These are phyloP conservation scores for Eimeria mitis DNA, from an alignment of 169 alveolate species.

Conservation along the genomic window DNA sequence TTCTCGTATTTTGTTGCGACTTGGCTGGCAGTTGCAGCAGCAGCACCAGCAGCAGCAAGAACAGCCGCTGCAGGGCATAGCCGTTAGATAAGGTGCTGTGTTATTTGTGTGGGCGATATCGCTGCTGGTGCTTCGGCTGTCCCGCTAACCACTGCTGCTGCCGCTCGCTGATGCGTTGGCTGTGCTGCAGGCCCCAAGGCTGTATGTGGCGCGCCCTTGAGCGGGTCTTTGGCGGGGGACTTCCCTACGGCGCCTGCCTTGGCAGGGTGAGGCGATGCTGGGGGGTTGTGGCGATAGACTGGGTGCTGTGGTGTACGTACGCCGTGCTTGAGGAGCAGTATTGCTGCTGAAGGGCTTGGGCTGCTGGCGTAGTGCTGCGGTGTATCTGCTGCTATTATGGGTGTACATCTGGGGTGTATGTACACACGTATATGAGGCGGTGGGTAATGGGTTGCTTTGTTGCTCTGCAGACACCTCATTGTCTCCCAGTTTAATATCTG, in stretches of 20 bases:
- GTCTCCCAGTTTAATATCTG: constrained; percentile 82
- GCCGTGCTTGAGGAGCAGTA: too few species aligned
- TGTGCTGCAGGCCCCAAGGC: constrained; percentile 43
- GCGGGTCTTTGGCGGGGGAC: not conserved
- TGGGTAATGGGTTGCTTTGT: not conserved
- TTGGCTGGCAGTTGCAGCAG: too few species aligned
- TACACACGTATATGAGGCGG: too few species aligned
- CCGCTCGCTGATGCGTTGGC: not conserved
- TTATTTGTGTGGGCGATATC: not conserved
- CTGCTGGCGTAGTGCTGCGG: not conserved
- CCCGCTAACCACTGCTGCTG: not conserved
- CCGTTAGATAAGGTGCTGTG: too few species aligned
- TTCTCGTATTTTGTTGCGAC: too few species aligned
- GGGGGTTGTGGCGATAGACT: too few species aligned
- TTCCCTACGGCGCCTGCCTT: constrained; percentile 10
- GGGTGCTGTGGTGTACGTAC: not conserved
- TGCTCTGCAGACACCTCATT: constrained; percentile 42
- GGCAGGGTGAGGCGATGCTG: constrained; percentile 3
- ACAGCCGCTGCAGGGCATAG: too few species aligned
- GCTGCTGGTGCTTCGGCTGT: not conserved
- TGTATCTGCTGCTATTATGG: not conserved
- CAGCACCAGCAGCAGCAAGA: too few species aligned
- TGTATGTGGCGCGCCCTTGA: constrained; percentile 43
- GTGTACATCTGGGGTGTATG: too few species aligned
- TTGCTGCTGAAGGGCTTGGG: too few species aligned